Evolutionary conservation across 208 protist species (phyloP).

Genomic region (Acanthamoeba royreba): DNA sequence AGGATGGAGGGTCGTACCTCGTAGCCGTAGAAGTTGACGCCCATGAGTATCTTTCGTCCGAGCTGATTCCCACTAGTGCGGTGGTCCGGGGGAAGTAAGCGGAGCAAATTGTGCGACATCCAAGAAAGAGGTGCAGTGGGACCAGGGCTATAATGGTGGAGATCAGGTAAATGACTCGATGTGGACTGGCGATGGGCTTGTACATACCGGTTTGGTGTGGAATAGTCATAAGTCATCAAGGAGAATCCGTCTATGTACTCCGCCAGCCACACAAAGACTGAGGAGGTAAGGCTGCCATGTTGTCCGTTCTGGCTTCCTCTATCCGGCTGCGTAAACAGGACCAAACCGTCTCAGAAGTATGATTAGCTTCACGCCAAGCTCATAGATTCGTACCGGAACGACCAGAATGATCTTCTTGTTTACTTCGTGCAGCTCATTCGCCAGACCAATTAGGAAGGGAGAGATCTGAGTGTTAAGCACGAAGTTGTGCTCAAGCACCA

Average conservation of each 20-base stretch:
- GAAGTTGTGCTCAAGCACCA: conserved; percentile 39
- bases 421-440: conserved; percentile 8
- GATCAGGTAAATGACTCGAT: not conserved
- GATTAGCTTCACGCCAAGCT: not conserved
- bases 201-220: not conserved
- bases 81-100: not conserved
- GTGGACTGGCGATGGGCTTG: not conserved
- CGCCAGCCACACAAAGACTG: not conserved
- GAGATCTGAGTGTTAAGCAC: not conserved
- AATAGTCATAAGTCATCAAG: conserved; percentile 45
- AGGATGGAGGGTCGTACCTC: not conserved
- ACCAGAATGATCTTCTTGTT: conserved; percentile 41
- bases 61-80: not conserved
- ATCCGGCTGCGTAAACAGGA: not conserved
- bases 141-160: not conserved
- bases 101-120: not conserved
- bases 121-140: conserved; percentile 26
- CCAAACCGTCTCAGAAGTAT: not conserved
- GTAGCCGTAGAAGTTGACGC: conserved; percentile 46
- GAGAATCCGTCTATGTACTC: conserved; percentile 2
- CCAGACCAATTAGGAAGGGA: not conserved
- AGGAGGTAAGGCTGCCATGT: not conserved
- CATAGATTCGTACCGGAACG: not conserved
- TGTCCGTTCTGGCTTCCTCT: not conserved
- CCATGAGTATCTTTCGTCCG: conserved; percentile 23